Conservation (phyloP, 2,329 filamentous ascomycete species). For the Leptographium wingfieldii region DNA sequence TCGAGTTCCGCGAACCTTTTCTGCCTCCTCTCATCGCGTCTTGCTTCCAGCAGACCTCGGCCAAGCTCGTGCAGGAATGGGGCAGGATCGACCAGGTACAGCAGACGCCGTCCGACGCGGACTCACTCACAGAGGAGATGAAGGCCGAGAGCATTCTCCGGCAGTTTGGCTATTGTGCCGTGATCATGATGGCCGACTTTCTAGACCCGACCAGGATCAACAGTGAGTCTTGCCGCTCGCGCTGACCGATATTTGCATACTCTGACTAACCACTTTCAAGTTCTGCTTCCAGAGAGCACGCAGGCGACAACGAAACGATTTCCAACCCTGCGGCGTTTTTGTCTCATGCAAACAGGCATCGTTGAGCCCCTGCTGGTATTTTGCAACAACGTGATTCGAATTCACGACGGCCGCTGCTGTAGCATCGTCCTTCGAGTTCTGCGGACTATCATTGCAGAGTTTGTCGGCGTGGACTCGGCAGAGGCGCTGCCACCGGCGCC, state of each 20-base stretch:
- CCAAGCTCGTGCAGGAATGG: constrained; percentile 83
- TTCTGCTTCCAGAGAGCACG: constrained; percentile 19
- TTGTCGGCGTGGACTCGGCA: constrained; percentile 25
- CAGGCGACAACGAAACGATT: constrained; percentile 21
- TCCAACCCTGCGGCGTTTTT: constrained; percentile 65
- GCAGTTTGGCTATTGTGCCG: constrained; percentile 82
- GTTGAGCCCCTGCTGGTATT: constrained; percentile 85
- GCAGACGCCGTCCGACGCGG: constrained; percentile 50
- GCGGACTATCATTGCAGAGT: constrained; percentile 71
- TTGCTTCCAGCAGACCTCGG: constrained; percentile 76
- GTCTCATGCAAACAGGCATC: constrained; percentile 63
- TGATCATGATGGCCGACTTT: constrained; percentile 82
- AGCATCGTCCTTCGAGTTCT: constrained; percentile 78
- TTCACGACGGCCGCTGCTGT: constrained; percentile 82
- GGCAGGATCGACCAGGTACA: constrained; percentile 56
- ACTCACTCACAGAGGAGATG: constrained; percentile 90
- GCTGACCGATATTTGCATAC: background rate
- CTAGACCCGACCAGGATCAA: constrained; percentile 59
- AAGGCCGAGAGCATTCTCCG: constrained; percentile 91
- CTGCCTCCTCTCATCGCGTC: constrained; percentile 71
- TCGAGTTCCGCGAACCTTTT: constrained; percentile 64
- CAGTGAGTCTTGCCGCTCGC: constrained; percentile 27
- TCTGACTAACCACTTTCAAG: constrained; percentile 11
- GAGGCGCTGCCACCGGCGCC: background rate
- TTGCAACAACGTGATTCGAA: constrained; percentile 77